Evolutionary conservation across 2,329 filamentous ascomycete genomes (phyloP), one percentile per base, ranked within the genome.

Genomic region (Achaetomium macrosporum): DNA sequence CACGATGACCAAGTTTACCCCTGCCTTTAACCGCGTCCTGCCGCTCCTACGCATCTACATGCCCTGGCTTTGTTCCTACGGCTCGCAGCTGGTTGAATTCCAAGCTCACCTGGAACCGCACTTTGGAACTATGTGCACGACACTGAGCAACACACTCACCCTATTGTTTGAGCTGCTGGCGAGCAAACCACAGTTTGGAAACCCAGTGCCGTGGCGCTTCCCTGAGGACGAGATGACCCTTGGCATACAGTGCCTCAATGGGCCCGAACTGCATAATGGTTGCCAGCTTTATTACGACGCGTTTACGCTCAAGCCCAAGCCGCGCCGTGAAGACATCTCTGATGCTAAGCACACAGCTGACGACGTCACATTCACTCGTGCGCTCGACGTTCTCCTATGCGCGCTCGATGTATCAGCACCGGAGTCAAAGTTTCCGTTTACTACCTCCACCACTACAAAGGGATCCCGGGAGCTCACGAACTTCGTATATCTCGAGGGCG

Each of bases 1-100:
- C 58, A 46, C 57, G 30, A 37, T 15, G 15, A 58, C 66, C 33
- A 65, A 67, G 49, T 69, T 74, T 40, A 69, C 68, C 11, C 58
- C 70, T 9, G 60, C 67, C 7, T 62, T 75, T 13, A 69, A 69
- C 53, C 72, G 67, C n/a, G 65, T 76, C n/a, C 63, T 82, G 5
- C 75, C 76, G 1, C 68, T 79, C 13, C 64, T 80, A 47, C 76
- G 79, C n/a, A 63, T 79, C 20, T 81, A 76, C 56, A 67, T 76
- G 52, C 72, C 77, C 42, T 82, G 79, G 79, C 68, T 81, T 2
- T 74, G 73, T 49, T 70, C 71, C 15, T 72, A 70, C 43, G 70
- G 73, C 29, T 62, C 65, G 10, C 76, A 80, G 53, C 61, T 80
- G 6, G 70, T 76, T 53, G 65, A 67, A n/a, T 75, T 73, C 50